Evolutionary conservation across 495 filamentous ascomycete genomes (phyloP), one percentile per base, ranked within the genome.

Genomic region (Pyrenopolyporus hunteri): DNA sequence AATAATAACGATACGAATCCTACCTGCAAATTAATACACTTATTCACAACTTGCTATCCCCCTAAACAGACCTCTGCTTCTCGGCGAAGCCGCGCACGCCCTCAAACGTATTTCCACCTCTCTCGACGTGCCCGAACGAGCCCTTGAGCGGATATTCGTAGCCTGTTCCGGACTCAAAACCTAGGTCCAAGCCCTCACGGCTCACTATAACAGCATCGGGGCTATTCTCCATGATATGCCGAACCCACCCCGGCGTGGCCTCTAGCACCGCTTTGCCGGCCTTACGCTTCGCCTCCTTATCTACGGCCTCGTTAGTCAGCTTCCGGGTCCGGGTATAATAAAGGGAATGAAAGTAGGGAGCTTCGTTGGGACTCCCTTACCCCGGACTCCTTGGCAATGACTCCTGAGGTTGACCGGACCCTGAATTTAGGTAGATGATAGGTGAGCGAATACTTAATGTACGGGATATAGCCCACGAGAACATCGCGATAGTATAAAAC

Each of bases 61-160:
- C 80, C 90, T 91, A 93, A 45, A 73, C 79, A 17, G 89, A 83
- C 70, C 82, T 78, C 73, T 90, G 78, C 74, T 85, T 91, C 82
- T 92, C 90, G 56, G 89, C 83, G 82, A 95, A 95, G 54, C 87
- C 88, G 73, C 69, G 79, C 32, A 94, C 79, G 0, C 90, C 91
- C 75, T 95, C 91, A 59, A 74, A 80, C 70, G 90, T 87, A 76
- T 94, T 94, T 67, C 86, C 82, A 11, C 89, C 90, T 13, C 64
- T 75, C 35, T 86, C 77, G 48, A 96, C 76, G 57, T 73, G 71
- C 46, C 62, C 71, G 67, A 83, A 92, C 82, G 83, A 79, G 2
- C 82, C 80, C 58, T 81, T 77, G 33, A 80, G 76, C 61, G 59
- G 13, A 79, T 65, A 54, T 81, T 77, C 16, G 85, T 89, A 22